Evolutionary conservation across 1,284 basidiomycete genomes (phyloP), one percentile per base, ranked within the genome.

Genomic region (Moniliophthora roreri): DNA sequence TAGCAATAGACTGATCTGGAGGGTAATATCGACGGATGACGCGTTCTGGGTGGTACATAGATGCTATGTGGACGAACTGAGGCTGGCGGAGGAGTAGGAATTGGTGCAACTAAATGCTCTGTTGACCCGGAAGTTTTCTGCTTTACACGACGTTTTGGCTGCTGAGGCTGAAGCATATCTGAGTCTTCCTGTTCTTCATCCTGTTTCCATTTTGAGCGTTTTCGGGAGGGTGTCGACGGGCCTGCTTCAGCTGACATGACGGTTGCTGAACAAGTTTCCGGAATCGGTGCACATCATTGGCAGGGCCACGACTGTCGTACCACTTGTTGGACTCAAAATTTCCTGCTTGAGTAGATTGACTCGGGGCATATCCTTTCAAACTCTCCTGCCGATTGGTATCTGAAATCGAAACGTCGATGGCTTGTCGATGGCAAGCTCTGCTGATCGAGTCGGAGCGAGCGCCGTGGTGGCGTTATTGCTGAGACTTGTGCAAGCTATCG

Each of bases 1-100:
- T 96, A 97, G 64, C 80, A 87, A 71, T 94, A 95, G 3, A 97
- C 95, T 2, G 93, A 95, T 18, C 95, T 85, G 36, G 95, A 95
- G 0, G 92, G 84, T 32, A 79, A 68, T 35, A 96, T 81, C 0
- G 85, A 76, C 20, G 92, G 93, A 66, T 96, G 91, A 2, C 73
- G 70, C 2, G 81, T 86, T 53, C 93, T 78, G 35, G 81, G 81
- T 1, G 93, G 93, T 0, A 90, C 92, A 65, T 82, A 87, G 44
- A 76, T 62, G 60, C 89, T 90, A 59, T 86, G 77, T 10, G 71
- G 63, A 20, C 66, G 68, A 47, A 55, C 54, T 20, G 52, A 39
- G 24, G 61, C 41, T 51, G 59, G 40, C 54, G 52, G 48, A 4
- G 58, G 51, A 16, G 62, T 52, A 21, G 58, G 42, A 44, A 62